Evolutionary conservation across 208 protist genomes (phyloP), one percentile per base, ranked within the genome.

Genomic region (Leishmania guyanensis): DNA sequence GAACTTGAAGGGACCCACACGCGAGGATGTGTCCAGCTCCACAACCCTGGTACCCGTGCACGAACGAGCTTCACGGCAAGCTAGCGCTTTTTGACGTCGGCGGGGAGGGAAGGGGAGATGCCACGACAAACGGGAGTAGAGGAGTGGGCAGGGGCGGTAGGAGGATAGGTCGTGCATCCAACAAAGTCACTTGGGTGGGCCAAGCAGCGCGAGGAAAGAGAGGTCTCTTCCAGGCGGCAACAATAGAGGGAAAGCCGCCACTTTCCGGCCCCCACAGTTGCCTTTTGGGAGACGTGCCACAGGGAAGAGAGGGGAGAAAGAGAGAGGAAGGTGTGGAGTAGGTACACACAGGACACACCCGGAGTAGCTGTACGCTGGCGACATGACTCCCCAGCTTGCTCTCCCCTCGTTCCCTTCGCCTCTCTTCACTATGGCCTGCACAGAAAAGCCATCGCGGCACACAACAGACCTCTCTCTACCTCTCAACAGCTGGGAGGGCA

Each of bases 261-360:
- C 26, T 64, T 64, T 64, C 26, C 26, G 58, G 58, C 26, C 58
- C 58, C 58, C 58, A 64, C 58, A 26, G 66, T 29, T 69, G 64
- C 36, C 5, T n/a, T 17, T 36, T 20, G 51, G 33, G 72, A 64
- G 72, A 29, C 33, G 50, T 56, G 36, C 75, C 9, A 22, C 33
- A 78, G 33, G n/a, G 54, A 75, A 75, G 68, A 74, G 4, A 69
- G 69, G 62, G 43, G 65, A 33, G 54, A 81, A 46, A 68, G 65
- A 33, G 54, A 81, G 54, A 36, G 48, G 60, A 71, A 4, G n/a
- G 62, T 26, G 43, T 70, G 64, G 9, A 33, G n/a, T 6, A 14
- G 29, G 29, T 39, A 68, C 26, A 20, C 62, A 39, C 29, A 68
- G 12, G 29, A 68, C 62, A 36, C 12, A 29, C 17, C 62, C 5